Conservation (phyloP, 139 green algal species). For the Tetradesmus lagerheimii region DNA sequence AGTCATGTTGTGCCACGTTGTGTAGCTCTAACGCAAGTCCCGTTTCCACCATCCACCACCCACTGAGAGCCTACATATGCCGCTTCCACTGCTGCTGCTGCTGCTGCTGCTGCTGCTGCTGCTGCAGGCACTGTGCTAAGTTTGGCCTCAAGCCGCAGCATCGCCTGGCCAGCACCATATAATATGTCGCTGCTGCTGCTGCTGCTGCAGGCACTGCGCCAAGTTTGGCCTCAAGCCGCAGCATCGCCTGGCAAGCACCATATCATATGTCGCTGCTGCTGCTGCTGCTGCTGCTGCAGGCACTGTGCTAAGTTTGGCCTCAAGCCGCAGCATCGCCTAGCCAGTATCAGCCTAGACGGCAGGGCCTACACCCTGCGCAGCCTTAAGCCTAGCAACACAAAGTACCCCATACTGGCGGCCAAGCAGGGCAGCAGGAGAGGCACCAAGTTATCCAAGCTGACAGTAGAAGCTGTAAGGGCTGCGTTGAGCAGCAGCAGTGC, state of each 20-base stretch:
- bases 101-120: conserved; percentile 21
- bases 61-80: too few relatives aligned
- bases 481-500: background rate
- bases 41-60: too few relatives aligned
- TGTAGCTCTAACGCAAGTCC: too few relatives aligned
- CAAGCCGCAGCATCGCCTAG: background rate
- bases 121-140: background rate
- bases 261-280: background rate
- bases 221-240: background rate
- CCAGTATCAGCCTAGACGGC: background rate
- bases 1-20: too few relatives aligned
- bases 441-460: background rate
- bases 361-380: background rate
- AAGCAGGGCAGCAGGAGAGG: background rate
- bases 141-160: background rate
- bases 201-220: background rate
- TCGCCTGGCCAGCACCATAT: background rate
- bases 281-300: conserved; percentile 11
- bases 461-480: background rate
- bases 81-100: background rate
- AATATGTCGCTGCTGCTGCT: background rate
- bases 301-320: background rate
- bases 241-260: background rate
- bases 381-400: background rate
- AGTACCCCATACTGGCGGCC: background rate